Conservation (phyloP, 2,329 filamentous ascomycete genomes). For the Westerdykella ornata region DNA sequence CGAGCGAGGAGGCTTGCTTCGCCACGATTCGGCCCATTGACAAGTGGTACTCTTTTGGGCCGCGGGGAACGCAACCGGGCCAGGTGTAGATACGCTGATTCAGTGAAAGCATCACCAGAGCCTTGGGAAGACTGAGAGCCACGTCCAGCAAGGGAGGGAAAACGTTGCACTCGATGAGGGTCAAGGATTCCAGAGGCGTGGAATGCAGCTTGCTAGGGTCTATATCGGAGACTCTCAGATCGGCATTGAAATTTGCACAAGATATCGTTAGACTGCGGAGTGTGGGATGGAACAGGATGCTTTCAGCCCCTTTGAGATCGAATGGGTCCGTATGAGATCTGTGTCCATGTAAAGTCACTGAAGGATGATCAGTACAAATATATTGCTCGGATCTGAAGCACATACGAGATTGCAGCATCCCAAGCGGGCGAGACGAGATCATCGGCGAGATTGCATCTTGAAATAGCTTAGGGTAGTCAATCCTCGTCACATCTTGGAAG, state of each 20-base stretch:
- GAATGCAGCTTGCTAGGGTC: slow-evolving; percentile 15
- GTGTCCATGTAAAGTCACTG: slow-evolving; percentile 32
- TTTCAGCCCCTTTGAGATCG: slow-evolving; percentile 16
- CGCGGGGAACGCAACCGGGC: slow-evolving; percentile 16
- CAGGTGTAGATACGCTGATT: slow-evolving; percentile 30
- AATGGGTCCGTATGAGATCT: slow-evolving; percentile 15
- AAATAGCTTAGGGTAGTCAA: slow-evolving; percentile 29
- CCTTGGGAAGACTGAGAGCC: slow-evolving; percentile 27
- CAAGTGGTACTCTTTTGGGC: slow-evolving; percentile 10
- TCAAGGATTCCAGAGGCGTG: slow-evolving; percentile 27
- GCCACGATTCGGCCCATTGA: slow-evolving; percentile 24
- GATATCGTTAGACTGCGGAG: slow-evolving; percentile 28
- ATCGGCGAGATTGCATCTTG: slow-evolving; percentile 16
- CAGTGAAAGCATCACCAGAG: slow-evolving; percentile 27
- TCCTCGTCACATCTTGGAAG: slow-evolving; percentile 26
- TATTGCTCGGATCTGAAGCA: not conserved
- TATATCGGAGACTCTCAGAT: slow-evolving; percentile 10
- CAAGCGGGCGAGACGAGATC: slow-evolving; percentile 12
- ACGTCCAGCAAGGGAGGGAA: slow-evolving; percentile 21
- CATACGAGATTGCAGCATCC: slow-evolving; percentile 30
- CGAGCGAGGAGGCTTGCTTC: slow-evolving; percentile 28
- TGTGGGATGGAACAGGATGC: slow-evolving; percentile 31
- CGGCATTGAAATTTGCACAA: slow-evolving; percentile 26
- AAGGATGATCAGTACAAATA: not conserved
- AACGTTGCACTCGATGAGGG: slow-evolving; percentile 35